phyloP scores from a whole-genome alignment of 257 asterid species.

The Salvia miltiorrhiza region DNA sequence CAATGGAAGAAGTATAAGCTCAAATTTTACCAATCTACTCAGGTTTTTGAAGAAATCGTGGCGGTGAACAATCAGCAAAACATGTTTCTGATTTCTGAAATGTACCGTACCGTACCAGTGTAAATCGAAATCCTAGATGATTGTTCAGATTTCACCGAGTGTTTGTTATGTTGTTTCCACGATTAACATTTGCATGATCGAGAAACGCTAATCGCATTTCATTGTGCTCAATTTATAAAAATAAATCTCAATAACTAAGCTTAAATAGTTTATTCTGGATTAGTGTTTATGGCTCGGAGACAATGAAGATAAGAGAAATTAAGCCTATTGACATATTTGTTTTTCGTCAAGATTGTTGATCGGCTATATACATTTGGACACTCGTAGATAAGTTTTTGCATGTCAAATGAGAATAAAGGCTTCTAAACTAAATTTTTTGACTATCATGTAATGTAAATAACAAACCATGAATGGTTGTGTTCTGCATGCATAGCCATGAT shows the following conservation, averaged over 20 bases:
- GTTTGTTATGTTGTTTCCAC: background rate
- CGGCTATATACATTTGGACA: background rate
- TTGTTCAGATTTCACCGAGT: background rate
- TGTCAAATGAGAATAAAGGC: background rate
- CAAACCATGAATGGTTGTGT: too few relatives aligned
- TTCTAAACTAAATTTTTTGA: background rate
- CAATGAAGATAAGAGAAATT: background rate
- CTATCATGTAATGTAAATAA: background rate
- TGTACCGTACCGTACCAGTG: background rate
- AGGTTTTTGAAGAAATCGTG: background rate
- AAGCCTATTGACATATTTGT: background rate
- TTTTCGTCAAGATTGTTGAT: background rate
- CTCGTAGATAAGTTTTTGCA: background rate
- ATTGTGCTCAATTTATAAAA: background rate
- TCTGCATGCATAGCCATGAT: too few relatives aligned
- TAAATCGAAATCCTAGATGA: background rate
- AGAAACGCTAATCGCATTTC: background rate
- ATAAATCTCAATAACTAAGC: background rate
- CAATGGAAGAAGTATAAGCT: background rate
- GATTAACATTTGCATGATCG: conserved; percentile 16
- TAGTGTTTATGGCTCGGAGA: conserved; percentile 5
- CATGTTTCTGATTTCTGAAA: conserved; percentile 9
- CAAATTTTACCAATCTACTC: background rate
- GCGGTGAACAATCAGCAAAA: background rate
- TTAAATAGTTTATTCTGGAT: background rate